A percentile compares a stretch with the other conserved stretches of the same genome.
phyloP scores from a whole-genome alignment of 208 protist genomes.

The Trypanosoma platydactyli region DNA sequence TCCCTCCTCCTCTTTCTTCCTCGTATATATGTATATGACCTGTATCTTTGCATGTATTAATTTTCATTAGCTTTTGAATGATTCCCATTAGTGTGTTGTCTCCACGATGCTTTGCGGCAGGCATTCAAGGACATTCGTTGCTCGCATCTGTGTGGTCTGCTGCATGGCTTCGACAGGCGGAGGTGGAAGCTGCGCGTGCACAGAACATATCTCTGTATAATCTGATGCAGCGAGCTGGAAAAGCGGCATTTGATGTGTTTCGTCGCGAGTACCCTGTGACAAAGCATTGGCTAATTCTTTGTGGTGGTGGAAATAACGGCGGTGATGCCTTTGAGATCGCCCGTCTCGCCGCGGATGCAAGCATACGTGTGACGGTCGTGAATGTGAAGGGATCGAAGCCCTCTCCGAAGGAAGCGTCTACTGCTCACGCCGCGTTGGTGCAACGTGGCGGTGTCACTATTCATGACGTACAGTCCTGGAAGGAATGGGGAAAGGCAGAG shows the following conservation, averaged over 20 bases:
- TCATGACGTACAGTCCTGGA: constrained; percentile 1
- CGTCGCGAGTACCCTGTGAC: constrained; percentile 35
- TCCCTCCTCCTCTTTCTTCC: constrained; percentile 8
- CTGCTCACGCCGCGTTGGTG: constrained; percentile 42
- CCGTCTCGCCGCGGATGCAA: constrained; percentile 37
- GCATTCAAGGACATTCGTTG: constrained; percentile 2
- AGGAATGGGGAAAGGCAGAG: neutral
- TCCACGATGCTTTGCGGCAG: constrained; percentile 30
- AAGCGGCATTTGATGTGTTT: constrained; percentile 54
- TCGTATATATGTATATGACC: constrained; percentile 16
- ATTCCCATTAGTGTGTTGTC: constrained; percentile 18
- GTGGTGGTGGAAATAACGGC: constrained; percentile 86
- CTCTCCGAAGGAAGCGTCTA: constrained; percentile 57
- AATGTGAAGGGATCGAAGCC: constrained; percentile 49
- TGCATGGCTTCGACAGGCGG: constrained; percentile 65
- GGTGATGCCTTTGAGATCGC: constrained; percentile 86
- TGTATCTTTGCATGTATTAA: too few relatives aligned
- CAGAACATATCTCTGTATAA: constrained; percentile 50
- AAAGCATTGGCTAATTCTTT: constrained; percentile 68
- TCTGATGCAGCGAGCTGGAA: constrained; percentile 73
- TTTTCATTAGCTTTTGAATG: constrained; percentile 3
- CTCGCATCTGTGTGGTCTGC: constrained; percentile 55
- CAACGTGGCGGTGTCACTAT: constrained; percentile 1
- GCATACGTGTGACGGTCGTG: constrained; percentile 57
- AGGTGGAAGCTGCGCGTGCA: constrained; percentile 56